These are phyloP conservation scores for Globisporangium barbulae DNA, from an alignment of 352 stramenopile genomes.

Conservation along the genomic window DNA sequence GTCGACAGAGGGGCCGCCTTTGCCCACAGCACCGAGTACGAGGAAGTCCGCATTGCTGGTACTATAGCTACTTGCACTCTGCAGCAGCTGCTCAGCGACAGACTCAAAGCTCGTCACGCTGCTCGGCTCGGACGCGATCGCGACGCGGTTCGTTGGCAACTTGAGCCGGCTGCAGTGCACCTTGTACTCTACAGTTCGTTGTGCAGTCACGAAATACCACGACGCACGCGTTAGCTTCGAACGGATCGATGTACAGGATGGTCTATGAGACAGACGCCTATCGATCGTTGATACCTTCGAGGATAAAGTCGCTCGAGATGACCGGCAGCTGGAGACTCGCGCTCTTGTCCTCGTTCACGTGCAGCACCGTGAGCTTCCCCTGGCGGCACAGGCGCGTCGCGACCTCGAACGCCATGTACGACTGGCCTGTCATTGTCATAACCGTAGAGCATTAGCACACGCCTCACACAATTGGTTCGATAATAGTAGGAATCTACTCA, in stretches of 20 bases:
- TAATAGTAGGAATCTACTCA: constrained; percentile 21
- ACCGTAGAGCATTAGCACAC: background rate
- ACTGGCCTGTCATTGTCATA: constrained; percentile 37
- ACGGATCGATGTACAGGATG: too few species aligned
- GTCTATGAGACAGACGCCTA: background rate
- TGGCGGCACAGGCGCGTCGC: constrained; percentile 42
- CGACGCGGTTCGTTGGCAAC: constrained; percentile 37
- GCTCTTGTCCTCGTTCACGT: constrained; percentile 44
- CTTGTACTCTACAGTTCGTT: constrained; percentile 41
- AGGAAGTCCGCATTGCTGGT: constrained; percentile 34
- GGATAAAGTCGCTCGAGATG: constrained; percentile 59
- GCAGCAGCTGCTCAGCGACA: constrained; percentile 37
- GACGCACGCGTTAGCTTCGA: too few species aligned
- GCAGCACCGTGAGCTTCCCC: constrained; percentile 38
- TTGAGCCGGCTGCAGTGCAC: constrained; percentile 36
- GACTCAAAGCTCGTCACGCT: background rate
- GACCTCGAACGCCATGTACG: constrained; percentile 56
- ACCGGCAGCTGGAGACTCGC: constrained; percentile 49
- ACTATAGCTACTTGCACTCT: constrained; percentile 11
- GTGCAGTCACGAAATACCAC: background rate
- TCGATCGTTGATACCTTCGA: constrained; percentile 27
- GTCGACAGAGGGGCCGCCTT: constrained; percentile 49
- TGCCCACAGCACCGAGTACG: constrained; percentile 54
- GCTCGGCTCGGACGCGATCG: constrained; percentile 27
- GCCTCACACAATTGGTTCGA: too few species aligned